Evolutionary conservation across 2,329 filamentous ascomycete genomes (phyloP).

Genomic region (Xylaria sp.): DNA sequence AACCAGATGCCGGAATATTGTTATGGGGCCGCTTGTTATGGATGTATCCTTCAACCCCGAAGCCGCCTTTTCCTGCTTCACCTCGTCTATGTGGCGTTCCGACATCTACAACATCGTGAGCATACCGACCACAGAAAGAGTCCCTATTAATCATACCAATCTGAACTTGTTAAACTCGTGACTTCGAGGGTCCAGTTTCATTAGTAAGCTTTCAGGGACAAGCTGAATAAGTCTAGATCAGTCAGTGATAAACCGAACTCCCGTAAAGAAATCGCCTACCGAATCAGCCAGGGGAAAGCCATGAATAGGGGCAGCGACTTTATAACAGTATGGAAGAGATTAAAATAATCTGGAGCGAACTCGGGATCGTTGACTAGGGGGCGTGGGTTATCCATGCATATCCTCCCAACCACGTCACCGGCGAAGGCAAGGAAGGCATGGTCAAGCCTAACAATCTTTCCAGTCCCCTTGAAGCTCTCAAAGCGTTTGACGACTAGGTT

Average conservation of each 20-base stretch:
- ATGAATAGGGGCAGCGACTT: slow-evolving; percentile 17
- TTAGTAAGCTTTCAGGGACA: neutral
- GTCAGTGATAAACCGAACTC: neutral
- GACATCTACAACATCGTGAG: slow-evolving; percentile 11
- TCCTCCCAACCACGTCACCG: slow-evolving; percentile 26
- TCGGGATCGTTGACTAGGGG: slow-evolving; percentile 7
- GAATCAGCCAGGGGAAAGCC: slow-evolving; percentile 21
- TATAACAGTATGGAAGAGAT: slow-evolving; percentile 16
- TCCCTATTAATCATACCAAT: neutral
- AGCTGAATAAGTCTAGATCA: slow-evolving; percentile 3
- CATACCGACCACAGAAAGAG: neutral
- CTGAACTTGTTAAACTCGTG: neutral
- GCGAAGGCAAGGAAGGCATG: slow-evolving; percentile 22
- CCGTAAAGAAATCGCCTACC: neutral
- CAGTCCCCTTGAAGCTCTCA: neutral
- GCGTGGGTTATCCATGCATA: slow-evolving; percentile 19
- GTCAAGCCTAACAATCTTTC: slow-evolving; percentile 15
- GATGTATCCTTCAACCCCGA: slow-evolving; percentile 12
- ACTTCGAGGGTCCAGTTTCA: neutral
- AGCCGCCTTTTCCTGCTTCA: slow-evolving; percentile 15
- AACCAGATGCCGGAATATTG: slow-evolving; percentile 43
- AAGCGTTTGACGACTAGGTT: slow-evolving; percentile 5
- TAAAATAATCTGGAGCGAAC: slow-evolving; percentile 18
- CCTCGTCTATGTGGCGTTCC: slow-evolving; percentile 14
- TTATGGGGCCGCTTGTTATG: neutral